Evolutionary conservation across 148 eudicot genomes (phyloP).

Genomic region (Polygonum aviculare): DNA sequence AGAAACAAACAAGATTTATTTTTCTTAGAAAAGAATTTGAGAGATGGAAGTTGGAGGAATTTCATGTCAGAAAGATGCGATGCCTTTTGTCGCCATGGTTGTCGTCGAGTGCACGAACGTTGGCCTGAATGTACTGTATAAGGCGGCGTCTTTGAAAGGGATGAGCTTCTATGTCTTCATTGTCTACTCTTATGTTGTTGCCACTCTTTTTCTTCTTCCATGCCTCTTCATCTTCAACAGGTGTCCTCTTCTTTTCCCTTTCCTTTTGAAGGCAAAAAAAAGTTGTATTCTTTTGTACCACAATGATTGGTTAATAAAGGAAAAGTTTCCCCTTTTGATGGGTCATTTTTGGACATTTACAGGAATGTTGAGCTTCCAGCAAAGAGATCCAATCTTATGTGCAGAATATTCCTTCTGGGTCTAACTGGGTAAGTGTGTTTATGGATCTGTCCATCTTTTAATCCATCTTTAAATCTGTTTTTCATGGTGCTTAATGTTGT

Average conservation of each 20-base stretch:
- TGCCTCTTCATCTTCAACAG: constrained; percentile 15
- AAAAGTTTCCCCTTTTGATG: background rate
- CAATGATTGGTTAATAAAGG: background rate
- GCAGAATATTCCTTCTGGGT: constrained; percentile 7
- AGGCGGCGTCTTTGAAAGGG: constrained; percentile 39
- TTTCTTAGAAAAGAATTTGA: too few relatives aligned
- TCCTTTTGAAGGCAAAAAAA: background rate
- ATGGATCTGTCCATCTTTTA: background rate
- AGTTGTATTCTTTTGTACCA: background rate
- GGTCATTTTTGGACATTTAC: background rate
- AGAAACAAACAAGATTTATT: background rate
- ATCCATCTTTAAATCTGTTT: background rate
- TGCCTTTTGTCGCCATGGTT: constrained; percentile 33
- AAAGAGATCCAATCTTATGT: background rate
- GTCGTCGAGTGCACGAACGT: constrained; percentile 27
- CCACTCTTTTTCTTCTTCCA: constrained; percentile 16
- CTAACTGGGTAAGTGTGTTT: background rate
- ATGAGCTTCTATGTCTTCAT: constrained; percentile 37
- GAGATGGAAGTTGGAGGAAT: constrained; percentile 13
- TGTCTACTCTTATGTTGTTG: constrained; percentile 32
- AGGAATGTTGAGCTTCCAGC: constrained; percentile 3
- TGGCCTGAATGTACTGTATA: constrained; percentile 25
- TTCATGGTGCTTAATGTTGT: background rate
- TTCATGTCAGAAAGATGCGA: constrained; percentile 20
- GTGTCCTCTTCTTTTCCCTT: background rate